phyloP scores from a whole-genome alignment of 306 rosid genomes.

The Benincasa hispida region DNA sequence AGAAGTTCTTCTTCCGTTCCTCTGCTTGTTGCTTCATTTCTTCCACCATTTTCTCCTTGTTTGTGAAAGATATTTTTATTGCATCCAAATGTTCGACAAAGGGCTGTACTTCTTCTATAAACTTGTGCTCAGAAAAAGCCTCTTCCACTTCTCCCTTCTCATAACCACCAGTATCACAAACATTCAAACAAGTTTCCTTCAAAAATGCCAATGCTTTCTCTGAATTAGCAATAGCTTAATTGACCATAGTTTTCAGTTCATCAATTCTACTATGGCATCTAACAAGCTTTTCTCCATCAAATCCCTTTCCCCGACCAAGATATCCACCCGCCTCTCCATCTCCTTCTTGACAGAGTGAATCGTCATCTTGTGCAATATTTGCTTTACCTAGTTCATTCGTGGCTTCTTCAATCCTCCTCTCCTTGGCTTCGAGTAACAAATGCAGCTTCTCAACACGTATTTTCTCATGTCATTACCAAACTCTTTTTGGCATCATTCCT shows the following conservation, averaged over 20 bases:
- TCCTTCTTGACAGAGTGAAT: constrained; percentile 15
- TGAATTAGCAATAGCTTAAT: constrained; percentile 10
- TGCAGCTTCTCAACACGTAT: no score
- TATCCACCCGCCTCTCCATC: constrained; percentile 18
- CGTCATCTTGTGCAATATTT: constrained; percentile 13
- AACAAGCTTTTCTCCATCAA: constrained; percentile 16
- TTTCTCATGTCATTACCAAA: not conserved
- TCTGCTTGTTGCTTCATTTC: constrained; percentile 40
- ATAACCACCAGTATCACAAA: constrained; percentile 11
- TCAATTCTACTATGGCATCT: constrained; percentile 15
- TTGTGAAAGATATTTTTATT: constrained; percentile 45
- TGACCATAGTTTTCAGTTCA: constrained; percentile 34
- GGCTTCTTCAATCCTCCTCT: not conserved
- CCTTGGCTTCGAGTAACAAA: no score
- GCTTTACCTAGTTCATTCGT: not conserved
- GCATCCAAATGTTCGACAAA: constrained; percentile 41
- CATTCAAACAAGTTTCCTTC: constrained; percentile 32
- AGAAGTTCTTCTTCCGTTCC: constrained; percentile 45
- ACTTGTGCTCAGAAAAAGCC: not conserved
- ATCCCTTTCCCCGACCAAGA: constrained; percentile 35
- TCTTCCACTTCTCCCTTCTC: not conserved
- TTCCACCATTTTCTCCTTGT: constrained; percentile 43
- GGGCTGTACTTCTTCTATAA: constrained; percentile 29
- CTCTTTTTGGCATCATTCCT: constrained; percentile 18
- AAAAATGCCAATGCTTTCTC: constrained; percentile 18